These are phyloP conservation scores for Citropsis articulata DNA, from an alignment of 345 rosid species.

Conservation along the genomic window DNA sequence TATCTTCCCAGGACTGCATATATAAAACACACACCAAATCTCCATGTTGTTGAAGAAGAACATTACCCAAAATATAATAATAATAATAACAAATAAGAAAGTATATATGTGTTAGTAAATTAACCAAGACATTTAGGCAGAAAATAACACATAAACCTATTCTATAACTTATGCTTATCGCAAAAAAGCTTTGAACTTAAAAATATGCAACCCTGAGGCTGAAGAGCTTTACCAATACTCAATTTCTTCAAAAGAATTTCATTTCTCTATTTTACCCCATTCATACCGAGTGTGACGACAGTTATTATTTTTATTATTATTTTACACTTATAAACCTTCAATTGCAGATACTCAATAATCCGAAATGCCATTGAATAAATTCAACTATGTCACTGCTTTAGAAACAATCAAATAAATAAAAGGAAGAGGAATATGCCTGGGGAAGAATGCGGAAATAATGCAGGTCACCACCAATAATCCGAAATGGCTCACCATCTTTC, in stretches of 20 bases:
- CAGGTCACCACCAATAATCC: slow-evolving; percentile 89
- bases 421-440: slow-evolving; percentile 42
- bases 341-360: neutral
- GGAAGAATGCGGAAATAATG: slow-evolving; percentile 91
- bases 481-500: slow-evolving; percentile 71
- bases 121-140: neutral
- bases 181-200: neutral
- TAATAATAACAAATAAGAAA: too few species aligned
- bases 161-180: neutral
- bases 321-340: neutral
- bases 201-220: neutral
- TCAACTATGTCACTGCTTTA: neutral
- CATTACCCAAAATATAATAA: neutral
- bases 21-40: neutral
- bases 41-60: neutral
- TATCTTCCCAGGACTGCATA: slow-evolving; percentile 86
- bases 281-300: neutral
- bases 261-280: neutral
- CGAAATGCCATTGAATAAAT: too few species aligned
- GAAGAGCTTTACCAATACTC: too few species aligned
- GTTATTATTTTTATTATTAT: neutral
- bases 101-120: neutral
- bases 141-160: neutral
- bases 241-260: neutral
- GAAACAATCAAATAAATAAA: neutral